These are phyloP conservation scores for Thalia dealbata DNA, from an alignment of 176 grass and related monocot genomes.

Conservation along the genomic window DNA sequence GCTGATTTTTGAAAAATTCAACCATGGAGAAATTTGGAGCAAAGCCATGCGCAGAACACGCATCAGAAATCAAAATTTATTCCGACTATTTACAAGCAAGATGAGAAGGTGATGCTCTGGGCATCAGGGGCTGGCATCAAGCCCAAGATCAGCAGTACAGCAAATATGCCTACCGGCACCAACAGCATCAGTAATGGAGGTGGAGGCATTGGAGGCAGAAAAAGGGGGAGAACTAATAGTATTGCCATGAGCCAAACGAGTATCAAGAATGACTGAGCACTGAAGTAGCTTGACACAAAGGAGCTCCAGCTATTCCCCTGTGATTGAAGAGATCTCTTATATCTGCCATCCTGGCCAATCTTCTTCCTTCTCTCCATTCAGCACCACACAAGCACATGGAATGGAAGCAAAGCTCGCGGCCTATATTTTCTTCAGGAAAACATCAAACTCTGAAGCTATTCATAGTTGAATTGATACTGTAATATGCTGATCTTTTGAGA, in stretches of 20 bases:
- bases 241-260: background rate
- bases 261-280: background rate
- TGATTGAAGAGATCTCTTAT: background rate
- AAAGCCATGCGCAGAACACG: background rate
- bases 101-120: background rate
- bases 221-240: constrained; percentile 7
- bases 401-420: background rate
- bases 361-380: background rate
- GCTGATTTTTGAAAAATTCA: background rate
- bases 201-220: constrained; percentile 18
- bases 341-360: background rate
- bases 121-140: background rate
- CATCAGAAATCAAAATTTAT: background rate
- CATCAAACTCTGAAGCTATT: background rate
- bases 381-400: background rate
- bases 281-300: background rate
- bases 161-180: constrained; percentile 5
- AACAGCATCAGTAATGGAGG: constrained; percentile 4
- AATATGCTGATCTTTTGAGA: background rate
- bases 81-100: background rate
- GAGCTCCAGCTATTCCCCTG: background rate
- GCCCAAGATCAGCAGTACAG: constrained; percentile 3
- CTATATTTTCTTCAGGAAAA: background rate
- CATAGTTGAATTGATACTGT: background rate
- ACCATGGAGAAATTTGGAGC: background rate